Base-by-base conservation (phyloP, 1,284 basidiomycete genomes). In the Tilletiopsis washingtonensis region DNA sequence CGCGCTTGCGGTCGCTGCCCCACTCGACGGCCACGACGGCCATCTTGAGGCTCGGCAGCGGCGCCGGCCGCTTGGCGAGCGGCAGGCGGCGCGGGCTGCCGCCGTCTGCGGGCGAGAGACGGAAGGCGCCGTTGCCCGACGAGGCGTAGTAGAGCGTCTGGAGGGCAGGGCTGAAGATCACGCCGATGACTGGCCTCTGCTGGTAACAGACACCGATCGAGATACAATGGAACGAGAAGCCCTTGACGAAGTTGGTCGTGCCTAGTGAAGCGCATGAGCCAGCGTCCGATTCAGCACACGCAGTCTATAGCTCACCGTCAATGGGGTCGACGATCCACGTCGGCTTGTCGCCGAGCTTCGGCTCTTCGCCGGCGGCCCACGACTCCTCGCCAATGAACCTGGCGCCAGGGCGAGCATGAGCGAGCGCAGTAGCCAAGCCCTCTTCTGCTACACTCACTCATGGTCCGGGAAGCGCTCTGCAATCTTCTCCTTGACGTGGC, bases 161-260 rank as follows among this genome's bases (percentile, higher is more conserved):
- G 50, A 91, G 79, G 78, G 91, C 91, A 0, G 91, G 91, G 69
- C n/a, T 34, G 29, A 9, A 34, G 1, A 71, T 67, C 39, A 50
- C 74, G 42, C 75, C 93, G 19, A 97, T 78, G 5, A 88, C 81
- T 4, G 93, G 88, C 12, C 80, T 78, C 56, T 82, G 82, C 56
- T 84, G 78, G 75, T 87, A 84, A 54, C 93, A 85, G 59, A 97
- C 78, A 2, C 91, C 93, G 51, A 98, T 82, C 17, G 89, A 93
- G 67, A 93, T 86, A 74, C 86, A 89, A 19, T 83, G 85, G 73
- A 84, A 86, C 2, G 90, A 90, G 73, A 69, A 68, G 3, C 59
- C 64, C 61, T 91, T 84, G 25, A 96, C 82, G 67, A 96, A 96
- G 76, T 96, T 96, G 46, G 91, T 94, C 1, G 91, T 96, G 7